phyloP scores from a whole-genome alignment of 345 rosid genomes.

The Excoecaria agallocha region DNA sequence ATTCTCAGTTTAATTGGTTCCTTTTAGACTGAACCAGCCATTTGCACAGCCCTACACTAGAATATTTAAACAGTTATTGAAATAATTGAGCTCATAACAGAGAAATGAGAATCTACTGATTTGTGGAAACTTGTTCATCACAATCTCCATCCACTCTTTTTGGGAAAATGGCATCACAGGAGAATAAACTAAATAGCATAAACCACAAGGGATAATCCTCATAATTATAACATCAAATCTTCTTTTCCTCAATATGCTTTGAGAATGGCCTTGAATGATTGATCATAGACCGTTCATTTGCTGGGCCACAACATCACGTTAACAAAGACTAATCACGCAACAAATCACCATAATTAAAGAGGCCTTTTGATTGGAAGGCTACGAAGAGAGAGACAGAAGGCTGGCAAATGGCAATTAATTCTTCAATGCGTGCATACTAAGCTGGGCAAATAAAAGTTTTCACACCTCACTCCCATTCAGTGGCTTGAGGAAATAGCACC shows the following conservation, averaged over 20 bases:
- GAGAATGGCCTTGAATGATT: background rate
- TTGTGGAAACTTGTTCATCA: background rate
- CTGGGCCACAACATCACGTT: background rate
- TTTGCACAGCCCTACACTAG: too few relatives aligned
- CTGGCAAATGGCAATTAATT: background rate
- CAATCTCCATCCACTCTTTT: background rate
- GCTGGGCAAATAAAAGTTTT: background rate
- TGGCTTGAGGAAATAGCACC: background rate
- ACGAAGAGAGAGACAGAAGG: background rate
- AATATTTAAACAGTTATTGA: too few relatives aligned
- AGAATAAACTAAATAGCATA: conserved; percentile 1
- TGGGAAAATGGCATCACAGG: conserved; percentile 1
- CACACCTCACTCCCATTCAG: background rate
- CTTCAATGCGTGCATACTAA: conserved; percentile 9
- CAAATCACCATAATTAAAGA: background rate
- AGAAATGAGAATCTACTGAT: background rate
- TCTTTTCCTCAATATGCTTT: background rate
- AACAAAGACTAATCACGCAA: background rate
- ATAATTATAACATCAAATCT: background rate
- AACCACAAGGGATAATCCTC: background rate
- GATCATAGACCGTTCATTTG: background rate
- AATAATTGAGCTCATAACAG: too few relatives aligned
- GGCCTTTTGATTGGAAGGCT: background rate
- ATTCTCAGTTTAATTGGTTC: too few relatives aligned
- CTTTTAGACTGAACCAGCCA: too few relatives aligned